Evolutionary conservation across 2,329 filamentous ascomycete species (phyloP), one percentile per base, ranked within the genome.

Genomic region (Acrocalymma vagum): DNA sequence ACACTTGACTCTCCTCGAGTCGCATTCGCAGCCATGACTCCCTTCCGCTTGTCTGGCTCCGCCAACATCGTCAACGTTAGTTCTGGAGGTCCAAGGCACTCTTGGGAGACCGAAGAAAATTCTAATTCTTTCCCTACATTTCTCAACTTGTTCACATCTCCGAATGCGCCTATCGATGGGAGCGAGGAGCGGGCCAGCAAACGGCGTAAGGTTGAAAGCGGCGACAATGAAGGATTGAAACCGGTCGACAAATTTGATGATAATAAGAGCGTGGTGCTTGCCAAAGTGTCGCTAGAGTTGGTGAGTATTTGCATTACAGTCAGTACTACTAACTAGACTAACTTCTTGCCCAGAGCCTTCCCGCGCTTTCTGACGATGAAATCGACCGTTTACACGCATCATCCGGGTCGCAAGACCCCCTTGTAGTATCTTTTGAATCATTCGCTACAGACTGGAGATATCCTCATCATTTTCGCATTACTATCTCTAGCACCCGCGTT

Each of bases 251-350:
- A 18, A 3, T 50, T 52, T 17, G 51, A 56, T 20, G 41, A 44
- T 6, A 32, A 35, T 6, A 49, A 50, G 25, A 67, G 64, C 27
- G 42, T 63, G n/a, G 47, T 65, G n/a, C 48, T 70, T n/a, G 56
- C 55, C 16, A 51, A 44, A 21, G 39, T 64, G 2, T 51, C 45
- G 11, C 28, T 70, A 11, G 51, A 56, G 27, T 24, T 70, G 46
- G 64, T 65, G 22, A 45, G 59, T 49, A 6, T 14, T 31, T 18
- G 16, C n/a, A 13, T 9, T 18, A 20, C 20, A 11, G 9, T 20
- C 22, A 18, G 28, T n/a, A 33, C n/a, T 11, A 27, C 8, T 6
- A 35, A 5, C 14, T 29, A 8, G 21, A 28, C 33, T 53, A 27
- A 55, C 34, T 38, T 24, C 16, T n/a, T n/a, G 17, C 13, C 13